phyloP scores from a whole-genome alignment of 148 eudicot species.

The Pharnaceum exiguum region DNA sequence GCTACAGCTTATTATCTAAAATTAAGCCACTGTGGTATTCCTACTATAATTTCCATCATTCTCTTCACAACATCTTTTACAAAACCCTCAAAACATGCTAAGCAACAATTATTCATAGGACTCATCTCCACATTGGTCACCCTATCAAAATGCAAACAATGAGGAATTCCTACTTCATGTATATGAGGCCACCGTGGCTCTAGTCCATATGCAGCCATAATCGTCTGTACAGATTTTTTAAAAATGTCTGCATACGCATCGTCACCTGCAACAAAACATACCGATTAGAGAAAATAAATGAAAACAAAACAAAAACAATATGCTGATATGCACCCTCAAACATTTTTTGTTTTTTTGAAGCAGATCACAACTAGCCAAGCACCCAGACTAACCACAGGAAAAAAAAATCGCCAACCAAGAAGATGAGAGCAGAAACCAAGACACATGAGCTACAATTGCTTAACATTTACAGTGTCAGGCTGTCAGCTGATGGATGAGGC shows the following conservation, averaged over 20 bases:
- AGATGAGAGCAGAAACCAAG: too few species aligned
- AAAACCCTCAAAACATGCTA: constrained; percentile 44
- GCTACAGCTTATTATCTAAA: constrained; percentile 14
- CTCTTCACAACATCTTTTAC: constrained; percentile 39
- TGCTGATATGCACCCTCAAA: too few species aligned
- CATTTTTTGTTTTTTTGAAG: too few species aligned
- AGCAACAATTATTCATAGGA: constrained; percentile 39
- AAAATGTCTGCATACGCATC: constrained; percentile 41
- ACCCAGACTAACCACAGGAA: too few species aligned
- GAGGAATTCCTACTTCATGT: constrained; percentile 27
- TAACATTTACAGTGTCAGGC: too few species aligned
- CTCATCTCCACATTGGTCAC: constrained; percentile 21
- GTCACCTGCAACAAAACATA: constrained; percentile 36
- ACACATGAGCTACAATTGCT: too few species aligned
- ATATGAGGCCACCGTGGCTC: constrained; percentile 28
- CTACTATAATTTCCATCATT: constrained; percentile 19
- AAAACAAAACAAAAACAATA: too few species aligned
- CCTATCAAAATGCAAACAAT: constrained; percentile 25
- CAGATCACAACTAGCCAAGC: too few species aligned
- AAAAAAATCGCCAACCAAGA: too few species aligned
- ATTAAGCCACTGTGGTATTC: constrained; percentile 19
- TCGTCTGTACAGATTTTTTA: constrained; percentile 38
- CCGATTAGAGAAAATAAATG: neutral
- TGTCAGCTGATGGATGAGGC: too few species aligned
- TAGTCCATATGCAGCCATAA: constrained; percentile 54